Base-by-base conservation (phyloP, 2,329 filamentous ascomycete species). In the Microdochium bolleyi region DNA sequence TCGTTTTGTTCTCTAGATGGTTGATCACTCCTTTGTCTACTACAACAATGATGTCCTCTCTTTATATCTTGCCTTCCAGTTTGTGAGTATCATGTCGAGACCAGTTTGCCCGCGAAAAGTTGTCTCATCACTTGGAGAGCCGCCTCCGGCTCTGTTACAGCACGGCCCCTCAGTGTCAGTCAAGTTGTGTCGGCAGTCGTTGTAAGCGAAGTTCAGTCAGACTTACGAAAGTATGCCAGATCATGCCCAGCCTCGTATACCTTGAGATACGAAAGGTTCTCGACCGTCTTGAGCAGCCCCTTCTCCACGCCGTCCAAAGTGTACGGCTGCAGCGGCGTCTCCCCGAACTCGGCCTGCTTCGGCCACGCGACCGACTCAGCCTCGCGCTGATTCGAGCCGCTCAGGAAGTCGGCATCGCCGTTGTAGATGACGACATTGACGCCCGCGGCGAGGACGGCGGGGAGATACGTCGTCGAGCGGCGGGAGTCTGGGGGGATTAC, bases 321-420 rank as follows among this genome's bases (percentile, higher is more conserved):
- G 57, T 81, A 83, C 1, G 67, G 58, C 55, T 61, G 53, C 13
- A 75, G 58, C 22, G 61, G 54, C 19, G 65, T 65, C 22, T 61
- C 58, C 3, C 61, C 60, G 58, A 82, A 82, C 2, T 68, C 62
- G 0, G 66, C 54, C 8, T 69, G 62, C 2, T 67, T 70, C 1
- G 64, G 54, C 60, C 72, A 81, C 13, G 69, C 64, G 24, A 82
- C 66, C 0, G 69, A 67, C 32, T 81, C 69, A 1, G 75, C 73
- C 1, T 72, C 73, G 11, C 64, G 68, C 5, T 76, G 67, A 30
- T 69, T 73, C n/a, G 79, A 82, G 63, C 82, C 83, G 59, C 78
- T 82, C 51, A 81, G 78, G 66, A 72, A 82, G 58, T 83, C 79
- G 2, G 78, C 73, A 52, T 82, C 79, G 32, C 79, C 79, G 0